Conservation (phyloP, 2,329 filamentous ascomycete genomes). For the Trichoderma hamatum region DNA sequence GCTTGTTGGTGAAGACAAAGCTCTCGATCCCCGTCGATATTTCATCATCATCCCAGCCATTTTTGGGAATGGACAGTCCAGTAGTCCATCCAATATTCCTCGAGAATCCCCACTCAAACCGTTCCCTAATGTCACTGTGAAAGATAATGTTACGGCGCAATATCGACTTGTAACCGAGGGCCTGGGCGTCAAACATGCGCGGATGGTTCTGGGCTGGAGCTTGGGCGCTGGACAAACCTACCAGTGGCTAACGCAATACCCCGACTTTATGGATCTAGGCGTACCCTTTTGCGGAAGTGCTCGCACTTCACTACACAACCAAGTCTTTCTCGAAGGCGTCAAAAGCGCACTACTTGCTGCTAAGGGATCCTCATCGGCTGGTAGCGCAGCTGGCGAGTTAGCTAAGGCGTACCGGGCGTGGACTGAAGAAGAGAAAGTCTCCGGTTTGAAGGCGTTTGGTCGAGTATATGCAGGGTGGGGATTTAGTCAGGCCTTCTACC, state of each 20-base stretch:
- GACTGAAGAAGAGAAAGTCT: slow-evolving; percentile 47
- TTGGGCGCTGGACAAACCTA: slow-evolving; percentile 60
- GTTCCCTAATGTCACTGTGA: slow-evolving; percentile 52
- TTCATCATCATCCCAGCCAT: slow-evolving; percentile 56
- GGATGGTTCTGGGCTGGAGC: slow-evolving; percentile 57
- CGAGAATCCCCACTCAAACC: slow-evolving; percentile 32
- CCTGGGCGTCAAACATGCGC: slow-evolving; percentile 48
- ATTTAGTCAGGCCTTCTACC: slow-evolving; percentile 78
- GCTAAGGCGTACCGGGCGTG: slow-evolving; percentile 33
- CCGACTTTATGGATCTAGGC: slow-evolving; percentile 49
- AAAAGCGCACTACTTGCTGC: slow-evolving; percentile 49
- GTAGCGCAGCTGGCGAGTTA: slow-evolving; percentile 39
- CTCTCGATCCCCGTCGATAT: slow-evolving; percentile 60
- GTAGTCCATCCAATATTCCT: slow-evolving; percentile 53
- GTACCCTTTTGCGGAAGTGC: slow-evolving; percentile 56
- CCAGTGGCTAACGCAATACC: slow-evolving; percentile 54
- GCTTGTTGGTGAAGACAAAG: slow-evolving; percentile 68
- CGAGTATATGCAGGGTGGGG: slow-evolving; percentile 82
- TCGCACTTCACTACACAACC: slow-evolving; percentile 55
- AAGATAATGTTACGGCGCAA: slow-evolving; percentile 57
- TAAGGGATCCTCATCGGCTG: slow-evolving; percentile 55
- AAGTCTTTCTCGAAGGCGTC: slow-evolving; percentile 58
- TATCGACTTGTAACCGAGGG: slow-evolving; percentile 45
- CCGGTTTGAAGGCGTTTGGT: slow-evolving; percentile 68
- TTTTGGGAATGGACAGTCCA: slow-evolving; percentile 57